Evolutionary conservation across 2,329 filamentous ascomycete species (phyloP), one percentile per base, ranked within the genome.

Genomic region (Cordyceps tenuipes): DNA sequence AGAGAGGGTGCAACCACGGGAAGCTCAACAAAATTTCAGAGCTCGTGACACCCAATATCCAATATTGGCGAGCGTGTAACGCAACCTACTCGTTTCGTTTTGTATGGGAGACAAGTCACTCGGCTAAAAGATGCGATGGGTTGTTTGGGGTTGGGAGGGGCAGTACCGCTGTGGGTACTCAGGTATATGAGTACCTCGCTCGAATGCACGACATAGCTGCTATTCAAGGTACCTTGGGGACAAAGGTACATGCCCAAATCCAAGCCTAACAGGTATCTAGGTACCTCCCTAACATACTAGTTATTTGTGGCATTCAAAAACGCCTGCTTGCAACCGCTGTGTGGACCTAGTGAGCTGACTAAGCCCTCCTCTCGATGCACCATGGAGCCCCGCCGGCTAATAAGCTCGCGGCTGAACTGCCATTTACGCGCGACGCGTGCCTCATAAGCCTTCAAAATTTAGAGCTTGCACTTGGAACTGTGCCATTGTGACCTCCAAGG

Each of bases 341-440:
- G 29, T 8, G 29, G 29, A 29, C 29, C 29, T 29, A 6, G 17
- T 15, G 4, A 3, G 4, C 34, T 61, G 59, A 61, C 59, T 61
- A 61, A 61, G 59, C 59, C 2, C 3, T 19, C 21, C 39, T 21
- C 44, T 47, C n/a, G 19, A 2, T 19, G n/a, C 5, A 46, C 23
- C 23, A 23, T 23, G 8, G 3, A 34, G 31, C 23, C 47, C 34
- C 55, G 48, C 54, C 13, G 15, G 49, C 60, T n/a, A 48, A n/a
- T n/a, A 48, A n/a, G 46, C 31, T 43, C 21, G 47, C 59, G 23
- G 41, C 53, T 53, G 51, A 17, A 29, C 17, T 21, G 68, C 70
- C 69, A 71, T 75, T 73, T 67, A 75, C 72, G 71, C 72, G 72
- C 67, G 66, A 73, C 72, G 72, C 72, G 72, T 69, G 66, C 65